Base-by-base conservation (phyloP, 163 green algal species). In the Coccomyxa subellipsoidea region DNA sequence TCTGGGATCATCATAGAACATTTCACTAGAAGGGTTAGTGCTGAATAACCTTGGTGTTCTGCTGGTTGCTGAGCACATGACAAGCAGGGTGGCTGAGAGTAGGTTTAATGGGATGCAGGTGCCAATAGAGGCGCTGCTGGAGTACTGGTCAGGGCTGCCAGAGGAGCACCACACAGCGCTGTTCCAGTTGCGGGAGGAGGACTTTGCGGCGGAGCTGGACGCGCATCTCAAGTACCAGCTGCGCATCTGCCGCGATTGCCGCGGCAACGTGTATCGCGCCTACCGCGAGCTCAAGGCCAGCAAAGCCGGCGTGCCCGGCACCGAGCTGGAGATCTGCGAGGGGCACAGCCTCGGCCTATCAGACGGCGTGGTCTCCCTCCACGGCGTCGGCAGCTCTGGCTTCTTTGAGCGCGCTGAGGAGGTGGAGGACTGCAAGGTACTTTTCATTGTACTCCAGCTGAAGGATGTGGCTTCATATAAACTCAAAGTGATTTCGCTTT, bases 141-240 rank as follows among this genome's bases (percentile, higher is more conserved):
- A 86, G 54, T 86, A 86, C 71, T 86, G 82, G 82, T 59, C 59
- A 35, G 38, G 38, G 21, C 85, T 88, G 79, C 85, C 85, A 38
- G 66, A 80, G 15, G 85, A 88, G 75, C 85, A 88, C 69, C 79
- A 69, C n/a, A 54, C 53, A 23, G 79, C 85, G 2, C 81, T 88
- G 21, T 84, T 88, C 73, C 78, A 69, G 31, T 66, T 88, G 66
- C 79, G 78, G n/a, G 81, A 85, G 4, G 81, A 88, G 59, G 85
- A 88, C 76, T 88, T 88, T 54, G 78, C 80, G 38, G 81, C 85
- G 23, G 85, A 88, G 81, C 85, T 88, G 79, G 85, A 88, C 31
- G 82, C 81, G n/a, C 85, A 88, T 59, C 78, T 88, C 76, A 80
- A 80, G 32, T 86, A 85, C 38, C 79, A 86, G 27, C 78, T 85